These are phyloP conservation scores for Anisodus acutangulus DNA, from an alignment of 257 asterid genomes.

Conservation along the genomic window DNA sequence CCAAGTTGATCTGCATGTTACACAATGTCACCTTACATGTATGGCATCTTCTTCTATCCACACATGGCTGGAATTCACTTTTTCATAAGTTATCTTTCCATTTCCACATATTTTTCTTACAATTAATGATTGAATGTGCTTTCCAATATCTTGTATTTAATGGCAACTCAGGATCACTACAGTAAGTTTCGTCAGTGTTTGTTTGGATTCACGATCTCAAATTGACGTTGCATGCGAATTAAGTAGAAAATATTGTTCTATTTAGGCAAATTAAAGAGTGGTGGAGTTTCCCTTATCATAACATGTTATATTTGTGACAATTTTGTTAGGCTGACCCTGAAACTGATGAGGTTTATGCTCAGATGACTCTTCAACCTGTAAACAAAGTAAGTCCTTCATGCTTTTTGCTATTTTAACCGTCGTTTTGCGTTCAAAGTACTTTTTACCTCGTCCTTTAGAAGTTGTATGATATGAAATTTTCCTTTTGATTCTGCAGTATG, in stretches of 20 bases:
- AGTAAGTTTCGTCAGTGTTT: background rate
- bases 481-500: constrained; percentile 62
- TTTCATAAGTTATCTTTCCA: constrained; percentile 21
- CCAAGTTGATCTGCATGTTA: constrained; percentile 82
- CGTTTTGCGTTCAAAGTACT: background rate
- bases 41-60: constrained; percentile 29
- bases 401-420: background rate
- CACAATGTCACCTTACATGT: constrained; percentile 83
- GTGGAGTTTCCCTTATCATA: background rate
- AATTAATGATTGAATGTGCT: background rate
- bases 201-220: constrained; percentile 15
- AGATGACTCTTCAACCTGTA: constrained; percentile 94
- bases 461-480: background rate
- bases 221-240: constrained; percentile 19
- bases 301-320: constrained; percentile 3
- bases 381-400: constrained; percentile 35
- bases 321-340: constrained; percentile 85
- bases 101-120: constrained; percentile 14
- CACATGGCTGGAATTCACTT: background rate
- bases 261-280: background rate
- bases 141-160: background rate
- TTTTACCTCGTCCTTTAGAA: background rate
- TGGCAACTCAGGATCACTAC: background rate
- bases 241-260: constrained; percentile 17
- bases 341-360: constrained; percentile 93